phyloP scores from a whole-genome alignment of 345 rosid genomes.

The Cardamine occulta region DNA sequence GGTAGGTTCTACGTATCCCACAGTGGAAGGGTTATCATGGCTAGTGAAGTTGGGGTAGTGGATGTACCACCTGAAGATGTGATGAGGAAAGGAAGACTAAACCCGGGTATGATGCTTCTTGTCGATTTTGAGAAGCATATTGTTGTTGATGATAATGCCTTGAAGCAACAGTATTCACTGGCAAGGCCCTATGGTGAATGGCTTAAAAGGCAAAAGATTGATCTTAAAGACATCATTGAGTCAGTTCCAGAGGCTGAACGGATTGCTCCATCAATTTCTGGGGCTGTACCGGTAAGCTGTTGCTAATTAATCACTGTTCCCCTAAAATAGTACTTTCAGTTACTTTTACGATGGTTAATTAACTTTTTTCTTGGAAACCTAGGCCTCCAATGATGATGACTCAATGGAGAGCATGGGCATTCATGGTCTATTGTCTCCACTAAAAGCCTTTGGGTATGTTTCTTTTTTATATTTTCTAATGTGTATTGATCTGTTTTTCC shows the following conservation, averaged over 20 bases:
- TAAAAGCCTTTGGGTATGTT: slow-evolving; percentile 96
- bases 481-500: neutral
- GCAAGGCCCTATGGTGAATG: slow-evolving; percentile 94
- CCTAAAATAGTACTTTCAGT: neutral
- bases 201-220: slow-evolving; percentile 88
- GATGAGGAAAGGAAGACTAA: slow-evolving; percentile 92
- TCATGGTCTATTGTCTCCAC: slow-evolving; percentile 84
- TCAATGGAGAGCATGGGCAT: slow-evolving; percentile 88
- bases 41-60: slow-evolving; percentile 98
- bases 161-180: slow-evolving; percentile 90
- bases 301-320: neutral
- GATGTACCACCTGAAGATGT: slow-evolving; percentile 96
- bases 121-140: slow-evolving; percentile 95
- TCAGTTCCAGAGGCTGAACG: slow-evolving; percentile 71
- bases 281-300: slow-evolving; percentile 62
- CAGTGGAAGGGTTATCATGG: slow-evolving; percentile 95
- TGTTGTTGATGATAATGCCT: slow-evolving; percentile 94
- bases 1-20: slow-evolving; percentile 92
- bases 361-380: slow-evolving; percentile 18
- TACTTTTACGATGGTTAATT: neutral
- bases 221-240: slow-evolving; percentile 69
- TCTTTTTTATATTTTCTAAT: neutral
- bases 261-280: slow-evolving; percentile 66
- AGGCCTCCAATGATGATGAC: slow-evolving; percentile 79
- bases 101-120: slow-evolving; percentile 99